Evolutionary conservation across 352 stramenopile species (phyloP), one percentile per base, ranked within the genome.

Genomic region (Phytophthora macrochlamydospora): DNA sequence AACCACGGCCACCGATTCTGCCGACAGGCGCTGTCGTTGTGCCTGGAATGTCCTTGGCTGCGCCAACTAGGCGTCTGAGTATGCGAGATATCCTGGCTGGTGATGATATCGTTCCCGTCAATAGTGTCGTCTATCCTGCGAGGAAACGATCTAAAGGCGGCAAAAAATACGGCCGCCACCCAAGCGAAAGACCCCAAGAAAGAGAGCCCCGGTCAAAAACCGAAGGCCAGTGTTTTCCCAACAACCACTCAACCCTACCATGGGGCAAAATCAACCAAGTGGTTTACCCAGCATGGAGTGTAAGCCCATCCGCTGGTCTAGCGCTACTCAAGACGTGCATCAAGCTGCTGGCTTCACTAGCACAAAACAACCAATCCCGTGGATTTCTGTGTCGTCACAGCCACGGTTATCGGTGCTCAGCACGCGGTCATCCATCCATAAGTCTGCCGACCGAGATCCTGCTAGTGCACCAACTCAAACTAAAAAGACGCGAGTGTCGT

Each of bases 21-120:
- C 57, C 70, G 6, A 59, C 70, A 31, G 50, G 66, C 53, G 49
- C 44, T 31, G 51, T 61, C 24, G 51, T 81, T 37, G 62, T 81
- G 5, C 69, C 69, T 55, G 73, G 73, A 7, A 55, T 69, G 43
- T 68, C 73, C 3, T 51, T 81, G 33, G 59, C 54, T 28, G 50
- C 54, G 18, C 33, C 64, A 28, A 51, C 42, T 0, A 62, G 69
- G 2, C 38, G 62, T 38, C 2, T 81, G 28, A 61, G 42, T 33
- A 76, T 81, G 61, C 62, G 46, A 46, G 66, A 76, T 62, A 56
- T 81, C 51, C 62, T 81, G 14, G 76, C 78, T 51, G 49, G 29
- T 43, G 67, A 71, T 6, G 60, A 76, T 44, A 24, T 24, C 18
- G 37, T 11, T 30, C n/a, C 58, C 44, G 58, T 24, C 13, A 70